Conservation (phyloP, 2,329 filamentous ascomycete genomes). For the Sporothrix schenckii region DNA sequence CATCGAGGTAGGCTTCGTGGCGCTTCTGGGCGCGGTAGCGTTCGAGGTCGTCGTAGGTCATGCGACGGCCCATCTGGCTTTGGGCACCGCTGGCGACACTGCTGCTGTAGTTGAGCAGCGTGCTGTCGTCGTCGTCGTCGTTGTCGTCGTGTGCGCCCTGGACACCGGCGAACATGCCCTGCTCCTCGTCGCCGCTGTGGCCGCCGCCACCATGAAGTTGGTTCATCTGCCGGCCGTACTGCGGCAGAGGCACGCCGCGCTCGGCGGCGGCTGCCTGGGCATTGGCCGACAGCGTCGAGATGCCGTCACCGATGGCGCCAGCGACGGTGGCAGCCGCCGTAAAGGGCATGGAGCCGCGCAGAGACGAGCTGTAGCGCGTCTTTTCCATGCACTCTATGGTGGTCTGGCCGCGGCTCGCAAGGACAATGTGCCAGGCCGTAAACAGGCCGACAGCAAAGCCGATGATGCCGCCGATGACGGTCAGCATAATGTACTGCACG, state of each 20-base stretch:
- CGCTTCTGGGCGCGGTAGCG: constrained; percentile 57
- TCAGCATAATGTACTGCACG: constrained; percentile 86
- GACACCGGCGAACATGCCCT: constrained; percentile 28
- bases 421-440: constrained; percentile 85
- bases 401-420: constrained; percentile 78
- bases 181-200: constrained; percentile 28
- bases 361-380: constrained; percentile 84
- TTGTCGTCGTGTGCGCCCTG: constrained; percentile 30
- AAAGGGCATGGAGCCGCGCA: constrained; percentile 66
- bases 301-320: constrained; percentile 46
- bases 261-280: constrained; percentile 47
- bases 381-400: constrained; percentile 97
- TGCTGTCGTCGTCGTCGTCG: constrained; percentile 20
- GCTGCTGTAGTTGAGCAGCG: neutral
- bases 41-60: constrained; percentile 60
- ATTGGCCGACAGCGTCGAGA: constrained; percentile 7
- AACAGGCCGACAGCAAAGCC: constrained; percentile 87
- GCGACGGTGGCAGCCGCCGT: constrained; percentile 61
- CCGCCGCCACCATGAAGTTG: neutral
- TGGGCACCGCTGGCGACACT: constrained; percentile 33
- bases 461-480: constrained; percentile 87
- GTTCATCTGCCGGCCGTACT: constrained; percentile 69
- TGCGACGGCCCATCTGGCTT: constrained; percentile 47
- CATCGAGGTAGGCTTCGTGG: constrained; percentile 78
- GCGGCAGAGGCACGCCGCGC: constrained; percentile 54